Conservation (phyloP, 768 basidiomycete species). For the Tulasnella calospora region DNA sequence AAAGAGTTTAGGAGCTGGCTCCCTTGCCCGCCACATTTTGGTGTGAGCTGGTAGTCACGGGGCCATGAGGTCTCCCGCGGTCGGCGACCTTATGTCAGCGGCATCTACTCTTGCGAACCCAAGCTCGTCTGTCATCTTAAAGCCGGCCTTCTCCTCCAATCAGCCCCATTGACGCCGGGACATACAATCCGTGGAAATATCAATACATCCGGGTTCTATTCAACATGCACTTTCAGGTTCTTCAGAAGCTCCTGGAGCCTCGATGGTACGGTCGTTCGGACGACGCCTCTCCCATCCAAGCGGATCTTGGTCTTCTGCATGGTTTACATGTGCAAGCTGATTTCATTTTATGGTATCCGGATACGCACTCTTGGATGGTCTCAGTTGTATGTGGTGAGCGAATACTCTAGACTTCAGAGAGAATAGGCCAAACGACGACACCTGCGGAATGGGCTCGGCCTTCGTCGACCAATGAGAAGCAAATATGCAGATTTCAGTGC, state of each 20-base stretch:
- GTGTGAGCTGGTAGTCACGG: slow-evolving; percentile 1
- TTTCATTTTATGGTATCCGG: neutral
- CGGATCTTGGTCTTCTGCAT: neutral
- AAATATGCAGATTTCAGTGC: neutral
- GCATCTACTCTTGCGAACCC: neutral
- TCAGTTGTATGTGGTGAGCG: neutral
- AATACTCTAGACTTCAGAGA: neutral
- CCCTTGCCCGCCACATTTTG: neutral
- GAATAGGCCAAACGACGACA: neutral
- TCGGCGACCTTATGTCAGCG: neutral
- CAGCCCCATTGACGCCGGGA: neutral
- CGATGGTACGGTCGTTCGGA: neutral
- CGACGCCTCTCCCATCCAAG: neutral
- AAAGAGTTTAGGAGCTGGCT: neutral
- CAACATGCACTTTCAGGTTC: neutral
- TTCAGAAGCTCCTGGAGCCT: neutral
- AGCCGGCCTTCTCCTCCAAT: neutral
- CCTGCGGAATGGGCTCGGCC: neutral
- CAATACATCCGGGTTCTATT: neutral
- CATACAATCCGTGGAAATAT: neutral
- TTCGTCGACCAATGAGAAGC: neutral
- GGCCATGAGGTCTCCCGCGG: neutral
- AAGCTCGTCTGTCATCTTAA: neutral
- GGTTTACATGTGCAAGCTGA: neutral
- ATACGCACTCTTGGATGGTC: neutral